phyloP scores from a whole-genome alignment of 192 early-diverging fungal genomes.

The Backusella australiensis region DNA sequence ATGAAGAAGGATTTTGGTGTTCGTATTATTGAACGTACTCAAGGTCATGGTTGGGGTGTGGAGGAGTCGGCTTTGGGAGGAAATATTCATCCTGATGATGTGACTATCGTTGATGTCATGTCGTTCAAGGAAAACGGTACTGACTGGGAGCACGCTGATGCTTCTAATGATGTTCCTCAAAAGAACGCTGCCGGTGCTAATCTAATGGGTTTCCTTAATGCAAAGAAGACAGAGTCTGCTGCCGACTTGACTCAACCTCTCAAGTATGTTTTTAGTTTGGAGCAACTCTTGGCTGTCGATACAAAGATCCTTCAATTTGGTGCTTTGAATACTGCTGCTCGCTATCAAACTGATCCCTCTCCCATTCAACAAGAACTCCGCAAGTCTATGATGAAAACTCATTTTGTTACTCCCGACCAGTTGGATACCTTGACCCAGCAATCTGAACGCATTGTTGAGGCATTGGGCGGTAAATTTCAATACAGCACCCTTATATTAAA shows the following conservation, averaged over 20 bases:
- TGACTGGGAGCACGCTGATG: slow-evolving; percentile 8
- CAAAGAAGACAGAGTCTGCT: background rate
- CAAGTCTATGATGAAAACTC: background rate
- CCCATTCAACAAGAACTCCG: background rate
- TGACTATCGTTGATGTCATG: slow-evolving; percentile 14
- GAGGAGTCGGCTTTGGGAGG: slow-evolving; percentile 9
- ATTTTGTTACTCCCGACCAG: slow-evolving; percentile 8
- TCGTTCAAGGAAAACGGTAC: slow-evolving; percentile 12
- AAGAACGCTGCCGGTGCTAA: background rate
- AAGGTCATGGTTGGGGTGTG: slow-evolving; percentile 4
- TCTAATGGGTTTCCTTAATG: background rate
- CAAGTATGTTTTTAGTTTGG: background rate
- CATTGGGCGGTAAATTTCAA: slow-evolving; percentile 4
- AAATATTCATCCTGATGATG: background rate
- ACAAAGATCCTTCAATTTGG: slow-evolving; percentile 18
- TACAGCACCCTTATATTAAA: slow-evolving; percentile 18
- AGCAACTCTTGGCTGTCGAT: background rate
- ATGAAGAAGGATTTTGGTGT: slow-evolving; percentile 16
- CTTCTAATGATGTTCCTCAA: background rate
- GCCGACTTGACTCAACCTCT: background rate
- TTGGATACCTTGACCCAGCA: background rate
- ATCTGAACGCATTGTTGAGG: background rate
- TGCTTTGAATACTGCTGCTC: background rate
- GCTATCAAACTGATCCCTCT: background rate
- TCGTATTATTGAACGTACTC: slow-evolving; percentile 18